Evolutionary conservation across 192 early-diverging fungal genomes (phyloP).

Genomic region (Coemansia umbellata): DNA sequence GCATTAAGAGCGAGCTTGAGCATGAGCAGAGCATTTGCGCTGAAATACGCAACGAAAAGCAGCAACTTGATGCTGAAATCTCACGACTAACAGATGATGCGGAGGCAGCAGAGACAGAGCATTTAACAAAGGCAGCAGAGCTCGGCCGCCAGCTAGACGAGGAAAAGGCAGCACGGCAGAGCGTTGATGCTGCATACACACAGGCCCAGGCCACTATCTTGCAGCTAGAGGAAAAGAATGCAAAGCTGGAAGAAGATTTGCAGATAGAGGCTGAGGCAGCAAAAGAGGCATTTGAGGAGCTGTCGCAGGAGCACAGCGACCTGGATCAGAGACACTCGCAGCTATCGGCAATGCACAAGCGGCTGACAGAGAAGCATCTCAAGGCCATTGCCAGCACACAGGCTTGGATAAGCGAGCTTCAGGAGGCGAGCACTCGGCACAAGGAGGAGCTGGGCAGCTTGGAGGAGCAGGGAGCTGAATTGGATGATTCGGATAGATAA

Average conservation of each 20-base stretch:
- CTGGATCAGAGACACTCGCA: conserved; percentile 21
- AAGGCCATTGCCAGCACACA: conserved; percentile 46
- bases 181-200: conserved; percentile 6
- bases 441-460: conserved; percentile 13
- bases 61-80: conserved; percentile 7
- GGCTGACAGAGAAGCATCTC: conserved; percentile 19
- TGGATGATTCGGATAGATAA: no score
- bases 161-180: conserved; percentile 9
- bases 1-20: conserved; percentile 1
- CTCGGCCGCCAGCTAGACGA: conserved; percentile 10
- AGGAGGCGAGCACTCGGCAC: conserved; percentile 25
- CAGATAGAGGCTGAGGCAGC: conserved; percentile 47
- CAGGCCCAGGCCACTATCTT: conserved; percentile 14
- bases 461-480: not conserved
- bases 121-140: conserved; percentile 2
- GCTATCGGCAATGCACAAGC: conserved; percentile 15
- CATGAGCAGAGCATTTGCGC: conserved; percentile 9
- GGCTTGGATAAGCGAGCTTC: conserved; percentile 48
- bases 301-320: conserved; percentile 36
- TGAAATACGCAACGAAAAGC: not conserved
- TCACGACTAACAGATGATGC: not conserved
- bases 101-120: conserved; percentile 2
- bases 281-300: conserved; percentile 39
- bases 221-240: conserved; percentile 23
- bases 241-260: conserved; percentile 31